A percentile compares a stretch with the other conserved stretches of the same genome.
Evolutionary conservation across 2,329 filamentous ascomycete genomes (phyloP).

Genomic region (Claviceps fusiformis): DNA sequence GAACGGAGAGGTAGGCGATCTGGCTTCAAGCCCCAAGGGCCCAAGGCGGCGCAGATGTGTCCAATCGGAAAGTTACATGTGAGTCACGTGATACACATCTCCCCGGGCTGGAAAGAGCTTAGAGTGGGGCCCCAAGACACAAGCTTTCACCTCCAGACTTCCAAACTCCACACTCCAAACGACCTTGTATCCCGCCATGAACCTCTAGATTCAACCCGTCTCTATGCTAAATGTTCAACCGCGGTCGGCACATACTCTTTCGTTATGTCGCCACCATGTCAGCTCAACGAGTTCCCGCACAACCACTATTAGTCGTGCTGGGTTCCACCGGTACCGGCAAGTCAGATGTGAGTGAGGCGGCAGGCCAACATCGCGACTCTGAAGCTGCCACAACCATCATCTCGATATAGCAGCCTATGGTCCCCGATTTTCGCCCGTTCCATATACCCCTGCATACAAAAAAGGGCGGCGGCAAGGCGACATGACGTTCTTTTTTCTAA

Average conservation of each 20-base stretch:
- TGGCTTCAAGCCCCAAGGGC: slow-evolving; percentile 23
- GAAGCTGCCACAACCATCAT: background rate
- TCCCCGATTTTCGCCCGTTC: background rate
- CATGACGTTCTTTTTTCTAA: background rate
- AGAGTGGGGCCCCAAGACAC: no score
- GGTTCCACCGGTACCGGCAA: slow-evolving; percentile 91
- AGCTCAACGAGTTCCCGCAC: slow-evolving; percentile 22
- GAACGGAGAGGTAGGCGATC: slow-evolving; percentile 26
- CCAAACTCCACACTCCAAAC: no score
- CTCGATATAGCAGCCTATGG: background rate
- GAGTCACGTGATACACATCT: slow-evolving; percentile 11
- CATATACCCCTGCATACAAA: background rate
- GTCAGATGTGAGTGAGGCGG: slow-evolving; percentile 54
- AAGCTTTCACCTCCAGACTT: no score
- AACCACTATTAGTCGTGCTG: slow-evolving; percentile 66
- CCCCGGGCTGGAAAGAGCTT: no score
- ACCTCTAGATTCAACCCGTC: background rate
- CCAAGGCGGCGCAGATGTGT: slow-evolving; percentile 29
- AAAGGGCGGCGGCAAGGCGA: background rate
- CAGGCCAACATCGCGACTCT: background rate
- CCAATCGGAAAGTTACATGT: slow-evolving; percentile 24
- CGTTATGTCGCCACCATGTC: slow-evolving; percentile 28
- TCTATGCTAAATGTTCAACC: slow-evolving; percentile 14
- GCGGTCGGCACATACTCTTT: slow-evolving; percentile 12
- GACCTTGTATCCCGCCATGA: background rate